These are phyloP conservation scores for Rhytidiadelphus loreus DNA, from an alignment of 225 moss, liverwort and hornwort species.

Conservation along the genomic window DNA sequence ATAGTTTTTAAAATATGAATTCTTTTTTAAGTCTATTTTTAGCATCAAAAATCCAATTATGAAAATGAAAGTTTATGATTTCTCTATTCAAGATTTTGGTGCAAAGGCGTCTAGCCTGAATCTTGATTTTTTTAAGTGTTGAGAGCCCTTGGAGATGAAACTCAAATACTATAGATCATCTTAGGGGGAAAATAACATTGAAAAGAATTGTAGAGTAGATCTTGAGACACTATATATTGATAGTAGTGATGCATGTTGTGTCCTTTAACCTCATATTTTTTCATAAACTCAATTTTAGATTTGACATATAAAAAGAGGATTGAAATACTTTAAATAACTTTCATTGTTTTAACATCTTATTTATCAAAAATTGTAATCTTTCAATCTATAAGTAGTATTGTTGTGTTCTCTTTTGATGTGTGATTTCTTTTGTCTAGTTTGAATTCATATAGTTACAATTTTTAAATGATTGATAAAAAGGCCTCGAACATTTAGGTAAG, in stretches of 20 bases:
- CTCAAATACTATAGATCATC: rapidly evolving
- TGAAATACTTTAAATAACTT: background rate
- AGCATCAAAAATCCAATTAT: rapidly evolving
- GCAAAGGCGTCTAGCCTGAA: background rate
- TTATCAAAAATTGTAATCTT: background rate
- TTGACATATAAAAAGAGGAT: background rate
- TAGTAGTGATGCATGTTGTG: rapidly evolving
- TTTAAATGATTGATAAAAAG: too few species aligned
- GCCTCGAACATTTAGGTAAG: background rate
- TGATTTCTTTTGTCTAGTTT: background rate
- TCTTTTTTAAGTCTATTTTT: background rate
- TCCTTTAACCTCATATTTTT: too few species aligned
- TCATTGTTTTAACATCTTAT: rapidly evolving
- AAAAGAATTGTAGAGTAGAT: too few species aligned
- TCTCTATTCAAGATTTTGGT: background rate
- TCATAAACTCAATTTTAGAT: background rate
- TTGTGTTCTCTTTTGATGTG: rapidly evolving
- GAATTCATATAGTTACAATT: background rate
- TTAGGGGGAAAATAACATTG: rapidly evolving
- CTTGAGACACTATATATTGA: background rate
- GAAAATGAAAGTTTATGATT: background rate
- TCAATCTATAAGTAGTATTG: background rate
- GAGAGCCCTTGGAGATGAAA: rapidly evolving
- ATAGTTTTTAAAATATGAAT: too few species aligned
- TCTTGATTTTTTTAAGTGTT: background rate